Percentiles rank a stretch among this genome's conserved stretches.
Conservation (phyloP, 352 stramenopile species). For the Phytophthora foliorum region DNA sequence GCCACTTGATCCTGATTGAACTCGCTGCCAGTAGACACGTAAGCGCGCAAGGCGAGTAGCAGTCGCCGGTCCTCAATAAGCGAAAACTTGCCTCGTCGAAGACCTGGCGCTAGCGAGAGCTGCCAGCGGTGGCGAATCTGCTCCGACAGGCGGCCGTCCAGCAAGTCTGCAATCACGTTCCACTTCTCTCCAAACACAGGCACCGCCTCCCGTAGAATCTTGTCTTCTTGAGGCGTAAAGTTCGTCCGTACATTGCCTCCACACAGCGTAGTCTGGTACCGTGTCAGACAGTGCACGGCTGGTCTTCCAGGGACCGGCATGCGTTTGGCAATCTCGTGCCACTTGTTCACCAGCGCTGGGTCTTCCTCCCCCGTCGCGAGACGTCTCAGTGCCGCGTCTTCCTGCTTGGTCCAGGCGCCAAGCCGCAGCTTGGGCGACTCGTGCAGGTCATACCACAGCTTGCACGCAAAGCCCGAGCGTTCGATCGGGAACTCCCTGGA, state of each 20-base stretch:
- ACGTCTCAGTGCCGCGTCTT: constrained; percentile 49
- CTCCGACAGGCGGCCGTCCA: constrained; percentile 77
- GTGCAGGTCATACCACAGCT: constrained; percentile 79
- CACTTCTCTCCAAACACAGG: constrained; percentile 81
- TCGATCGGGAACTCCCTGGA: constrained; percentile 53
- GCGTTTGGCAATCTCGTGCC: constrained; percentile 55
- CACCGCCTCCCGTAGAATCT: constrained; percentile 60
- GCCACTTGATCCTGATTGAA: constrained; percentile 60
- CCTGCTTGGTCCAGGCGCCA: constrained; percentile 64
- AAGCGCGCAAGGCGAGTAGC: constrained; percentile 66
- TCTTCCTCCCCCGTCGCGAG: constrained; percentile 56
- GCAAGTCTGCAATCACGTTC: constrained; percentile 81
- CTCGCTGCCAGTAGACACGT: constrained; percentile 46
- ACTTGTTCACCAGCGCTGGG: constrained; percentile 53
- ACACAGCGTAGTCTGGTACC: constrained; percentile 66
- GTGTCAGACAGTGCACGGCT: constrained; percentile 62
- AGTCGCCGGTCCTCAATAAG: constrained; percentile 76
- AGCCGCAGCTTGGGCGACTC: constrained; percentile 65
- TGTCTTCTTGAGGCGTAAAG: constrained; percentile 64
- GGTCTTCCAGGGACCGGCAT: constrained; percentile 60
- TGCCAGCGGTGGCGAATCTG: constrained; percentile 85
- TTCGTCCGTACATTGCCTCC: constrained; percentile 48
- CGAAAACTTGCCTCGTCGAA: constrained; percentile 81
- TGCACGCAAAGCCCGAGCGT: constrained; percentile 73
- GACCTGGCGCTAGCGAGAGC: constrained; percentile 63